phyloP scores from a whole-genome alignment of 2,329 filamentous ascomycete genomes.

The Aquanectria penicillioides region DNA sequence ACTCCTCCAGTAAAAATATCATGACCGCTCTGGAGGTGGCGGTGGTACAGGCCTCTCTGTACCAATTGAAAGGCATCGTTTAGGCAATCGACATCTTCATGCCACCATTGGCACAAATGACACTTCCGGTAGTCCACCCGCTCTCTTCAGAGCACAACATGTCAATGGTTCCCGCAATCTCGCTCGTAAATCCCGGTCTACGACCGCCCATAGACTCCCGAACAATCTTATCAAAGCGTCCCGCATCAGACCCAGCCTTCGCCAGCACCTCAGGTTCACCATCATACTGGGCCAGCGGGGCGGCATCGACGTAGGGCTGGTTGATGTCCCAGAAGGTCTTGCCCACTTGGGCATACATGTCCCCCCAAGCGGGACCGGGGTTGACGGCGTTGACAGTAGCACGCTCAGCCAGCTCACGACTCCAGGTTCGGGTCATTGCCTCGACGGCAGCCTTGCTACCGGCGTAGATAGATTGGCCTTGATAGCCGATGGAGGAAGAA shows the following conservation, averaged over 20 bases:
- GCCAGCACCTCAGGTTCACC: slow-evolving; percentile 45
- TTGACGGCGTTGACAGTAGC: slow-evolving; percentile 68
- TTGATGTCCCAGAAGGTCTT: slow-evolving; percentile 50
- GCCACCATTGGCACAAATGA: slow-evolving; percentile 76
- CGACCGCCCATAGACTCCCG: slow-evolving; percentile 46
- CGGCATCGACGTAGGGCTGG: slow-evolving; percentile 50
- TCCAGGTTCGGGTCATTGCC: slow-evolving; percentile 69
- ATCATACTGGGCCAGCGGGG: slow-evolving; percentile 48
- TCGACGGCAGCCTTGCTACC: slow-evolving; percentile 68
- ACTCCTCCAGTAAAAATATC: no score
- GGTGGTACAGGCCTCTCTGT: no score
- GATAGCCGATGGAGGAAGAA: slow-evolving; percentile 62
- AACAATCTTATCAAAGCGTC: slow-evolving; percentile 47
- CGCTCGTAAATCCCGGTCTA: slow-evolving; percentile 51
- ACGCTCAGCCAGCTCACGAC: slow-evolving; percentile 63
- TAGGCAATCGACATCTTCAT: slow-evolving; percentile 52
- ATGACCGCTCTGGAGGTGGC: no score
- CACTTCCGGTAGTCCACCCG: slow-evolving; percentile 75
- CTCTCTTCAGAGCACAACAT: slow-evolving; percentile 76
- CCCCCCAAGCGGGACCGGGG: slow-evolving; percentile 64
- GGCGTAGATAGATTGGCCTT: slow-evolving; percentile 66
- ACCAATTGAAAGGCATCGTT: not conserved
- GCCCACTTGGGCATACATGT: slow-evolving; percentile 58
- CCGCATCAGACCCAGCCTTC: slow-evolving; percentile 44
- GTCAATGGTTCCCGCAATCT: slow-evolving; percentile 75